Conservation (phyloP, 2,329 filamentous ascomycete genomes). For the Diaporthe sp. region DNA sequence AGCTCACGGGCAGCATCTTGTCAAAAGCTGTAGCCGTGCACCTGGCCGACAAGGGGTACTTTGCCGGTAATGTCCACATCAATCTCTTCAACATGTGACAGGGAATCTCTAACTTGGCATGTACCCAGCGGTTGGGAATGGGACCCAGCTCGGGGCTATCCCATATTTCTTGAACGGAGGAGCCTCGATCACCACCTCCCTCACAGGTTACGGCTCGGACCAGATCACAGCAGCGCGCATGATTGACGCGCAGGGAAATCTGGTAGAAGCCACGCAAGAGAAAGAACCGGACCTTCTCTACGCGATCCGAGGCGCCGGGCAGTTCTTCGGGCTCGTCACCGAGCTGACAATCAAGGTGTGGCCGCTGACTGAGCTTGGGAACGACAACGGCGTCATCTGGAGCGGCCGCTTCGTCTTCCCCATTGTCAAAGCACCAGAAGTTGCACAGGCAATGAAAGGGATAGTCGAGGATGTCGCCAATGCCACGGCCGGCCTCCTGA, state of each 20-base stretch:
- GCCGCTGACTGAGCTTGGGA: conserved; percentile 39
- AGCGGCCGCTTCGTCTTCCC: conserved; percentile 43
- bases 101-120: conserved; percentile 25
- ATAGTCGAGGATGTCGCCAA: conserved; percentile 36
- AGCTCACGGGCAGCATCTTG: conserved; percentile 33
- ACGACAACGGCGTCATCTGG: conserved; percentile 40
- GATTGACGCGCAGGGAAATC: conserved; percentile 43
- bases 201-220: conserved; percentile 41
- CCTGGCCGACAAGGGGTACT: conserved; percentile 30
- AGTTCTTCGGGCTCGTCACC: conserved; percentile 48
- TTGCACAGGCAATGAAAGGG: conserved; percentile 40
- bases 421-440: conserved; percentile 40
- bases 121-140: conserved; percentile 39
- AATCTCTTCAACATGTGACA: not conserved
- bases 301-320: conserved; percentile 46
- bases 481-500: conserved; percentile 39
- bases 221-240: conserved; percentile 41
- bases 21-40: conserved; percentile 27
- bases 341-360: conserved; percentile 41
- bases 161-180: conserved; percentile 39
- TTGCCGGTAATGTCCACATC: conserved; percentile 33
- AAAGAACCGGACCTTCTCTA: conserved; percentile 44
- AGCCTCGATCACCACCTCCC: conserved; percentile 29
- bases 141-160: conserved; percentile 44
- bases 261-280: conserved; percentile 40